Base-by-base conservation (phyloP, 2,329 filamentous ascomycete genomes). In the Lithohypha guttulata region DNA sequence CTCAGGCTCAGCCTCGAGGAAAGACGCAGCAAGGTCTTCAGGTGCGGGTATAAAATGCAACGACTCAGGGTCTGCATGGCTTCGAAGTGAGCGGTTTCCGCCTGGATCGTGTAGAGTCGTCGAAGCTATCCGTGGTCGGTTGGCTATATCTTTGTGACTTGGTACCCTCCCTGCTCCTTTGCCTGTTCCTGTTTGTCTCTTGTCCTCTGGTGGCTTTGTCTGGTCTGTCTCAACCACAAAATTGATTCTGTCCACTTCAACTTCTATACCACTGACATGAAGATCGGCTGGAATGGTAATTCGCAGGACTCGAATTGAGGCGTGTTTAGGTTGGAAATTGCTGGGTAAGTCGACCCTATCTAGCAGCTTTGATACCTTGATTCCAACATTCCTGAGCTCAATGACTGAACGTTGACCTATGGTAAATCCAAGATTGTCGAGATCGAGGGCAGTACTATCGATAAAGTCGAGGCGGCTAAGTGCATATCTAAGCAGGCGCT, bases 241-340 rank as follows among this genome's bases (percentile, higher is more conserved):
- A 48, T 87, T 75, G 44, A 95, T 75, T 14, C 85, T 86, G 51
- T 89, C 77, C 15, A 89, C 71, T 55, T 94, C 83, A 52, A 89
- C 75, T 20, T 74, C 68, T 55, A 96, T 93, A 19, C 84, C 79
- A 50, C 81, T 87, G 38, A 77, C 81, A 59, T 87, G 86, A 49
- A 95, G 79, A 59, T 95, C 84, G 56, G 91, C 79, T 9, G 89
- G 85, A 35, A 96, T 72, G 6, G 81, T 93, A 39, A 95, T 66
- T 53, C 82, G 81, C 17, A 96, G 73, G 5, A 81, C 68, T 2
- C 81, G 65, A 37, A 94, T 76, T 48, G 77, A 79, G 41, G 89
- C 87, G 41, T 49, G 42, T 17, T 39, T 43, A 10, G 51, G 41
- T 23, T 7, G 30, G 37, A 44, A 29, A 11, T 39, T 36, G 19